A percentile compares a stretch with the other conserved stretches of the same genome.
Conservation (phyloP, 805 yeast species). For the Schwanniomyces yamadae region DNA sequence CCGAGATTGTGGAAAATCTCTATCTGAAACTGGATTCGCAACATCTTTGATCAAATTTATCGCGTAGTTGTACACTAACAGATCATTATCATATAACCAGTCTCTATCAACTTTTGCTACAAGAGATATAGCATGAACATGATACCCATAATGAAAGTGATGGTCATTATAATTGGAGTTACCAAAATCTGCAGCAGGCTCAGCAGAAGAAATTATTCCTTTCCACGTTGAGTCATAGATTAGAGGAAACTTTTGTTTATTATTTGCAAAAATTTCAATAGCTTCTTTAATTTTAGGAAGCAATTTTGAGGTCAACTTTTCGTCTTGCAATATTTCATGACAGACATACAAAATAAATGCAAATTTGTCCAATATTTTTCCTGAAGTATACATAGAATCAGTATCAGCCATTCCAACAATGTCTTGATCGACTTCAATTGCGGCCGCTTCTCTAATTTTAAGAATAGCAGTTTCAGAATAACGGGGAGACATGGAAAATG, state of each 20-base stretch:
- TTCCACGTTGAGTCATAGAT: slow-evolving; percentile 78
- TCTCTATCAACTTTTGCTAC: slow-evolving; percentile 52
- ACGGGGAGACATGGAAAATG: slow-evolving; percentile 21
- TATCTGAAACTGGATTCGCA: slow-evolving; percentile 59
- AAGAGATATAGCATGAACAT: slow-evolving; percentile 68
- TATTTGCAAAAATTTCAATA: slow-evolving; percentile 62
- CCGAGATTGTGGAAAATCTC: slow-evolving; percentile 62
- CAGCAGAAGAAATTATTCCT: slow-evolving; percentile 73
- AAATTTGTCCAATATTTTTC: slow-evolving; percentile 84
- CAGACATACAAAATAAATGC: slow-evolving; percentile 81
- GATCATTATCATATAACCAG: slow-evolving; percentile 31
- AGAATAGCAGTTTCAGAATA: slow-evolving; percentile 32
- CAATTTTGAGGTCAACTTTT: slow-evolving; percentile 46
- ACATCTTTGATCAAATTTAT: slow-evolving; percentile 63
- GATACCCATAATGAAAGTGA: slow-evolving; percentile 76
- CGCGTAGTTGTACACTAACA: slow-evolving; percentile 47
- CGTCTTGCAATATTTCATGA: slow-evolving; percentile 62
- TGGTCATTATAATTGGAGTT: slow-evolving; percentile 72
- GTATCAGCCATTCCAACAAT: slow-evolving; percentile 57
- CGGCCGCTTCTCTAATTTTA: slow-evolving; percentile 47
- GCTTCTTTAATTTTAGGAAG: slow-evolving; percentile 65
- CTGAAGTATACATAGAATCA: slow-evolving; percentile 89
- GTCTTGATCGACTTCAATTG: slow-evolving; percentile 54
- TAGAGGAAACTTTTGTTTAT: slow-evolving; percentile 70
- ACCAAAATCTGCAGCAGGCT: slow-evolving; percentile 65